Evolutionary conservation across 2,329 filamentous ascomycete species (phyloP).

Genomic region (Colletotrichum siamense): DNA sequence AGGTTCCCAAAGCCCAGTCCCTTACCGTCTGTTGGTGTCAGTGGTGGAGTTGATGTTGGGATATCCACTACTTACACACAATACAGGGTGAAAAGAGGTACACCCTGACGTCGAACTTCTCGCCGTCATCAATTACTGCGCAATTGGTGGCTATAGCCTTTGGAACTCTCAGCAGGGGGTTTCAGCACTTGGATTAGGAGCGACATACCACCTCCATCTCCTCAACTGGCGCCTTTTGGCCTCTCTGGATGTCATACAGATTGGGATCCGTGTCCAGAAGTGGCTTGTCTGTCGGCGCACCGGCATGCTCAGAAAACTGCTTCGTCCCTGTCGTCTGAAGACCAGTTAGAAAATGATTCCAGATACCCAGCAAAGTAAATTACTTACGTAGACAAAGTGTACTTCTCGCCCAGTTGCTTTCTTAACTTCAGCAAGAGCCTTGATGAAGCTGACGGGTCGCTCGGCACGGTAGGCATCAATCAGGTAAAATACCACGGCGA

Average conservation of each 20-base stretch:
- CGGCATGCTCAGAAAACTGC: neutral
- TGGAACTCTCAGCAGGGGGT: neutral
- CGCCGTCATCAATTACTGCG: neutral
- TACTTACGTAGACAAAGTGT: neutral
- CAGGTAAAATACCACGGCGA: neutral
- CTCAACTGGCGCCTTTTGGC: neutral
- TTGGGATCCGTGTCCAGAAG: neutral
- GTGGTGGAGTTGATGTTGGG: neutral
- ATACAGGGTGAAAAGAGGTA: neutral
- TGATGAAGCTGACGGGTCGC: neutral
- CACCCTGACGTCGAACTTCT: neutral
- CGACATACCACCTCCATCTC: neutral
- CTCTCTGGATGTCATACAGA: neutral
- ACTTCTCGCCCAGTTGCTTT: neutral
- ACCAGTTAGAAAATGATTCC: rapidly evolving
- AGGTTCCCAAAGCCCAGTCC: neutral
- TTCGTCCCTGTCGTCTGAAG: neutral
- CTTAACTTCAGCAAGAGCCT: neutral
- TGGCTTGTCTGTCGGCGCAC: neutral
- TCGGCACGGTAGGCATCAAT: neutral
- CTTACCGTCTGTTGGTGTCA: neutral
- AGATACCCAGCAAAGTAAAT: neutral
- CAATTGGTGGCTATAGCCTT: neutral
- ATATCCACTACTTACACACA: neutral
- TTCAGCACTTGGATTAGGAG: neutral